Conservation (phyloP, 306 rosid genomes). For the Trichosanthes cucumerina region DNA sequence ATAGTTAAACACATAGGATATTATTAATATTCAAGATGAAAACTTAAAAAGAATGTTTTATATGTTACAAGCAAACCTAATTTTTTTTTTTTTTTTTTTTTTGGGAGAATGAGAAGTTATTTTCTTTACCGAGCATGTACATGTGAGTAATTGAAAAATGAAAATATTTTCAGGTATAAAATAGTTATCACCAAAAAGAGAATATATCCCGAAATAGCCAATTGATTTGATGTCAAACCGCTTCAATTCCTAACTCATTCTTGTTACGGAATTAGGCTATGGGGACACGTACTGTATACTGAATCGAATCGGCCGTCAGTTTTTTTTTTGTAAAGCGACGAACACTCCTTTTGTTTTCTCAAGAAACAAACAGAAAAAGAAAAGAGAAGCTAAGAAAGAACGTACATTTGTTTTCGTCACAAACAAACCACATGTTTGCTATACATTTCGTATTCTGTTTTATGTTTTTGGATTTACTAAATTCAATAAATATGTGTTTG, state of each 20-base stretch:
- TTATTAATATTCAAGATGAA: no score
- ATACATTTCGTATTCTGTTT: no score
- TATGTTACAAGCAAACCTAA: no score
- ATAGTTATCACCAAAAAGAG: neutral
- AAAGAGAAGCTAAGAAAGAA: neutral
- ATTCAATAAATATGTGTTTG: no score
- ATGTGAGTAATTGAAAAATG: neutral
- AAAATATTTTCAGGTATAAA: neutral
- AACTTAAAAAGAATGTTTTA: no score
- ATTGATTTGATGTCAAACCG: neutral
- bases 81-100: neutral
- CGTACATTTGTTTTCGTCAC: neutral
- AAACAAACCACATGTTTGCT: no score
- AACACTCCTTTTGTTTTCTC: neutral
- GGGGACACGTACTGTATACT: neutral
- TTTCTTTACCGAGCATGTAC: neutral
- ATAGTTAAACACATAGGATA: no score
- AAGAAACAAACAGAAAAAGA: neutral
- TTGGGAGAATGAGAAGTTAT: neutral
- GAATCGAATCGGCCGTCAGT: neutral
- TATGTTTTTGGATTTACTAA: no score
- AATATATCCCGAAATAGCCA: neutral
- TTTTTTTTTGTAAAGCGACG: no score
- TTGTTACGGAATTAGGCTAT: neutral
- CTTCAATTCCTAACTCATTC: neutral